Percentiles rank a stretch among this genome's conserved stretches.
Evolutionary conservation across 2,329 filamentous ascomycete species (phyloP).

Genomic region (Fusarium protoensiforme): DNA sequence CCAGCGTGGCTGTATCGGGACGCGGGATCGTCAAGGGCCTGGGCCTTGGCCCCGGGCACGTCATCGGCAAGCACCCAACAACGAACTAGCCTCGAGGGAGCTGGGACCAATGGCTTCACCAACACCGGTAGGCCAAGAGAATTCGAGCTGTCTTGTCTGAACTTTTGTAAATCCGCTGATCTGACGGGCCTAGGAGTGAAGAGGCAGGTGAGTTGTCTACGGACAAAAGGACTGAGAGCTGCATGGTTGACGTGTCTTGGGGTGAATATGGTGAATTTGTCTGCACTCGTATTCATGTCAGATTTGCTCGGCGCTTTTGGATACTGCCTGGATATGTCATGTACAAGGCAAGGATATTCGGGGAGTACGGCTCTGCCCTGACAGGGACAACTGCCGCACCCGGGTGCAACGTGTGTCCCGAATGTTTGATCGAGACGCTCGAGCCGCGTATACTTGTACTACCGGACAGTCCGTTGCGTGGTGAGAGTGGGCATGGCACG

Average conservation of each 20-base stretch:
- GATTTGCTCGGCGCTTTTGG: background rate
- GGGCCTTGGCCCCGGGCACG: conserved; percentile 25
- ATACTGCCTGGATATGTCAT: background rate
- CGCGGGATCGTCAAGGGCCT: background rate
- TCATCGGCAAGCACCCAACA: conserved; percentile 29
- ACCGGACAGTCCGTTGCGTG: background rate
- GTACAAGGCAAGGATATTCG: conserved; percentile 17
- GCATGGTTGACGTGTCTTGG: conserved; percentile 17
- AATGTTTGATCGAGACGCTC: background rate
- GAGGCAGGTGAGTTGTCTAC: conserved; percentile 27
- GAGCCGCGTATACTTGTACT: background rate
- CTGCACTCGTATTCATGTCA: background rate
- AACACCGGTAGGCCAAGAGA: conserved; percentile 10
- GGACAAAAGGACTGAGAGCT: background rate
- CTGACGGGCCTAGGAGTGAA: conserved; percentile 13
- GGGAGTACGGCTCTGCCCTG: conserved; percentile 33
- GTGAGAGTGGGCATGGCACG: background rate
- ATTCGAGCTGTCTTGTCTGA: background rate
- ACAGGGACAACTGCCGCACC: background rate
- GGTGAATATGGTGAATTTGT: conserved; percentile 23
- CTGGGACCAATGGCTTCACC: conserved; percentile 5
- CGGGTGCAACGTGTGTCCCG: background rate
- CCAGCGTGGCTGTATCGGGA: background rate
- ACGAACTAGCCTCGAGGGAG: conserved; percentile 8
- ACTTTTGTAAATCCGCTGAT: conserved; percentile 11